Base-by-base conservation (phyloP, 2,329 filamentous ascomycete species). In the Fusarium papillatum region DNA sequence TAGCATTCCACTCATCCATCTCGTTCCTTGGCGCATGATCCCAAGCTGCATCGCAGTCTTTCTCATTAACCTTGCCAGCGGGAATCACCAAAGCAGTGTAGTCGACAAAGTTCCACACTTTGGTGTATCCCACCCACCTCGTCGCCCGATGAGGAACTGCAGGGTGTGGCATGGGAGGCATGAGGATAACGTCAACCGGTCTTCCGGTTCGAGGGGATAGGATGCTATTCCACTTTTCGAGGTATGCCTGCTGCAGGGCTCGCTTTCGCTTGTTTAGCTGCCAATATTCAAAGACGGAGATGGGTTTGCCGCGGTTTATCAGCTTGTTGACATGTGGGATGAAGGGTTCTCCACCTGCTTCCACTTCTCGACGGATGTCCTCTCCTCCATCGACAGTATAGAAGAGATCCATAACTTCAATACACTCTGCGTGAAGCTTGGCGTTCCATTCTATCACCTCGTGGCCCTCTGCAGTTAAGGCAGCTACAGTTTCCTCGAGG, bases 231-330 rank as follows among this genome's bases (percentile, higher is more conserved):
- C 91, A 93, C 69, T 91, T 89, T 61, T 91, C 86, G 1, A 92
- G 84, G 67, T 91, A 93, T 1, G 73, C 74, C 26, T 82, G 79
- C 31, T 81, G 80, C 0, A 81, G 60, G 1, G 82, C 84, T 31
- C 85, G 68, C 77, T 93, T 93, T 31, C 86, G 85, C 71, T 85
- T 89, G 81, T 93, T 93, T 9, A 94, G 85, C 75, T 93, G 91
- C 92, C 91, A 94, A 81, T 93, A 94, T 7, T 91, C 85, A 69
- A 90, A 93, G 0, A 93, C 90, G 0, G 90, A 91, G 17, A 93
- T 90, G 1, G 90, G 80, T 14, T 85, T 75, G 3, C 86, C 88
- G 0, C 86, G 84, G 64, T 89, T 89, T 17, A 93, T 81, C 8
- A 93, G 84, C 0, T 83, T 85, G 76, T 92, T 85, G 0, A 93